Percentiles rank a stretch among this genome's conserved stretches.
These are phyloP conservation scores for Aspergillus bridgeri DNA, from an alignment of 495 filamentous ascomycete species.

Conservation along the genomic window DNA sequence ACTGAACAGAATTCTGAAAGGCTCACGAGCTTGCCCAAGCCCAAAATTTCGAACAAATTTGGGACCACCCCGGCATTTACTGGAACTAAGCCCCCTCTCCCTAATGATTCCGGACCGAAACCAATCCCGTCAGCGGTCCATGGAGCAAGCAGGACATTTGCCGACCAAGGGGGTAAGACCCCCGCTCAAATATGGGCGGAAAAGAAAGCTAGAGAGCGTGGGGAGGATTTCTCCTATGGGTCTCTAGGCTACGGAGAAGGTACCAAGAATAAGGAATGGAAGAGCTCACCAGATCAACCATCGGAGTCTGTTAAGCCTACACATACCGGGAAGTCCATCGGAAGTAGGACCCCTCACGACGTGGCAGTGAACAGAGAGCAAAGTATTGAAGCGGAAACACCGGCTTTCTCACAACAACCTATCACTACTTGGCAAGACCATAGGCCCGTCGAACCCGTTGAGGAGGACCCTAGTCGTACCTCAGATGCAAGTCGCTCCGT, in stretches of 20 bases:
- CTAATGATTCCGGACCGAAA: slow-evolving; percentile 56
- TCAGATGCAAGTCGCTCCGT: slow-evolving; percentile 57
- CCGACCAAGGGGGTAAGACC: slow-evolving; percentile 91
- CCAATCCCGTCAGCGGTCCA: slow-evolving; percentile 58
- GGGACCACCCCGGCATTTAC: slow-evolving; percentile 64
- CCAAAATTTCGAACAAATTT: slow-evolving; percentile 88
- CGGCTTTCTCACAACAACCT: slow-evolving; percentile 55
- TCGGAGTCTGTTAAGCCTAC: slow-evolving; percentile 81
- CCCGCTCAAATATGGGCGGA: slow-evolving; percentile 97
- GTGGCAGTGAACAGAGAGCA: slow-evolving; percentile 53
- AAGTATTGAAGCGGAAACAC: slow-evolving; percentile 45
- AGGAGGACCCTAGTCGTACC: slow-evolving; percentile 41
- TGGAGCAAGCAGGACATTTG: slow-evolving; percentile 84
- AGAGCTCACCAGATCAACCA: slow-evolving; percentile 87
- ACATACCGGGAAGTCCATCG: slow-evolving; percentile 59
- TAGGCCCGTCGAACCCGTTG: slow-evolving; percentile 59
- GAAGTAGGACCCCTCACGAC: slow-evolving; percentile 55
- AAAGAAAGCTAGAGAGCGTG: slow-evolving; percentile 81
- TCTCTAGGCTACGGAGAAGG: slow-evolving; percentile 59
- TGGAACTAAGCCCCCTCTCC: slow-evolving; percentile 85
- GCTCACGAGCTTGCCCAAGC: slow-evolving; percentile 85
- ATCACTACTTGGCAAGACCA: slow-evolving; percentile 62
- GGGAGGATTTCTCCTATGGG: slow-evolving; percentile 42
- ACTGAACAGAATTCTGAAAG: slow-evolving; percentile 55
- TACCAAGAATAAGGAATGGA: slow-evolving; percentile 75